Evolutionary conservation across 306 rosid genomes (phyloP), one percentile per base, ranked within the genome.

Genomic region (Cucumis melo): DNA sequence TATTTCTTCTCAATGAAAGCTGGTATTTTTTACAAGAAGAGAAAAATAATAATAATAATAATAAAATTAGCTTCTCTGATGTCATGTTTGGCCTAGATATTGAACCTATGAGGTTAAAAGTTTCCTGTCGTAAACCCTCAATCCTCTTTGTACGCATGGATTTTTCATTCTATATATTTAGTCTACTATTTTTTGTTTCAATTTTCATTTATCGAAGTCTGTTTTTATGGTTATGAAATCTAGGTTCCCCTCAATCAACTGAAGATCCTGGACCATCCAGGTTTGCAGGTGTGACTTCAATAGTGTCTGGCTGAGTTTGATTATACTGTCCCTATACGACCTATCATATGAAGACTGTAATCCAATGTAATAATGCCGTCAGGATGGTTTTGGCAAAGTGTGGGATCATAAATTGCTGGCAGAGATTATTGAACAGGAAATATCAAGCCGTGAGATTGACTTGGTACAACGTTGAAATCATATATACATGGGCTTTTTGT

Each of bases 361-460:
- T 77, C 78, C 81, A 61, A 76, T 41, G 29, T 62, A 48, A 27
- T 79, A 77, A 51, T 74, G 44, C 84, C 79, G 67, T 67, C 83
- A 91, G 98, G 98, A 94, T 84, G 98, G 97, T 78, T 91, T 91
- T 80, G 96, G 92, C 54, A 85, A 87, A 79, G 86, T 85, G 78
- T 91, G 97, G 98, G 66, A 85, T 77, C 91, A 86, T 76, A 76
- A 64, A 67, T 84, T 91, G 79, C 24, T 91, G 85, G 90, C 89
- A 10, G 83, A 82, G 53, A 85, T 89, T 77, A 81, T 90, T 34
- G 85, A 85, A 80, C 86, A 81, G 72, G 91, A 90, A 80, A 86
- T 86, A 73, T 60, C 54, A 19, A 83, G 19, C 70, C 81, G 78
- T 51, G 78, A 60, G 82, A 87, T 90, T 80, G 88, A 90, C 84